Conservation (phyloP, 1,139 yeast genomes). For the Yamadazyma diddensiae region DNA sequence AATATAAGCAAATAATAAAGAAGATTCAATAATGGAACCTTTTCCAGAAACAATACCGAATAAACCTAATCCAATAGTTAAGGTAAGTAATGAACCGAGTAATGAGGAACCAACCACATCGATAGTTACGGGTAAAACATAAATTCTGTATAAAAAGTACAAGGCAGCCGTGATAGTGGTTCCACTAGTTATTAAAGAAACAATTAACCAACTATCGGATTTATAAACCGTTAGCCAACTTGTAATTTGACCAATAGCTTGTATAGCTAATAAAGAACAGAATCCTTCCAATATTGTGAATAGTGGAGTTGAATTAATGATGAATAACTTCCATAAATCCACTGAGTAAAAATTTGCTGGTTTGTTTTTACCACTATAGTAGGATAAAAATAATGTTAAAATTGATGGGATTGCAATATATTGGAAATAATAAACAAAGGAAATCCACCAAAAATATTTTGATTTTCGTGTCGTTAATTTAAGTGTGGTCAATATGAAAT, state of each 20-base stretch:
- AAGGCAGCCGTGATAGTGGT: slow-evolving; percentile 71
- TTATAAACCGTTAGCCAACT: slow-evolving; percentile 65
- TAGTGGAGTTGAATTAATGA: slow-evolving; percentile 80
- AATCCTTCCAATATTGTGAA: slow-evolving; percentile 91
- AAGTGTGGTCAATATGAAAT: slow-evolving; percentile 70
- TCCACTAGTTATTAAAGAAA: slow-evolving; percentile 71
- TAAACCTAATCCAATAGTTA: slow-evolving; percentile 70
- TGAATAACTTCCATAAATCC: slow-evolving; percentile 59
- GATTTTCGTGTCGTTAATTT: slow-evolving; percentile 53
- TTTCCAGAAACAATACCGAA: slow-evolving; percentile 81
- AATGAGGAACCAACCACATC: slow-evolving; percentile 77
- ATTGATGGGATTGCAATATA: slow-evolving; percentile 81
- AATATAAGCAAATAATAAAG: slow-evolving; percentile 81
- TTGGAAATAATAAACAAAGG: slow-evolving; percentile 72
- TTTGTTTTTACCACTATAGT: slow-evolving; percentile 24
- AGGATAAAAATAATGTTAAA: slow-evolving; percentile 67
- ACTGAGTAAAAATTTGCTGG: slow-evolving; percentile 16
- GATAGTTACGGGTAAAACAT: slow-evolving; percentile 66
- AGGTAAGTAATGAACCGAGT: slow-evolving; percentile 79
- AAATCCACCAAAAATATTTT: slow-evolving; percentile 50
- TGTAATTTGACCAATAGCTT: slow-evolving; percentile 83
- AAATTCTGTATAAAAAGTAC: slow-evolving; percentile 79
- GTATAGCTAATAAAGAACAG: slow-evolving; percentile 84
- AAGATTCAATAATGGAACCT: slow-evolving; percentile 88
- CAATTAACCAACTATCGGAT: slow-evolving; percentile 80